A percentile compares a stretch with the other conserved stretches of the same genome.
These are phyloP conservation scores for Erigeron philadelphicus DNA, from an alignment of 140 eudicot genomes.

Conservation along the genomic window DNA sequence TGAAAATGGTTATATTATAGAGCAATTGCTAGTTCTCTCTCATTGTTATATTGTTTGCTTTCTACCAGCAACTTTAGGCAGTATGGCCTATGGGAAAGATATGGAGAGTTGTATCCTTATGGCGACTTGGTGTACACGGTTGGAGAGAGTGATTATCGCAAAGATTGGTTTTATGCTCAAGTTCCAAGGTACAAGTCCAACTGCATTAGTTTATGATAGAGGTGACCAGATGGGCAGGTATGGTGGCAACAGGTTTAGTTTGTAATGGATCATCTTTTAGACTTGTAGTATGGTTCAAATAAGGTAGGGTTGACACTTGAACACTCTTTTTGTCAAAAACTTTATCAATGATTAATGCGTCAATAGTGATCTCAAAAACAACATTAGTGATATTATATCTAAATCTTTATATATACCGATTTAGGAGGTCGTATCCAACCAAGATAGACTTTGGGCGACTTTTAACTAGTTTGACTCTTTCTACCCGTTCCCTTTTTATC, in stretches of 20 bases:
- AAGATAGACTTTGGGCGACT: no score
- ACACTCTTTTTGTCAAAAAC: no score
- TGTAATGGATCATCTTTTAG: background rate
- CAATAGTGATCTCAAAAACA: background rate
- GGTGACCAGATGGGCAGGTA: background rate
- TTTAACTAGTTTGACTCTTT: no score
- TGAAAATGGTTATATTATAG: background rate
- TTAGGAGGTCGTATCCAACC: no score
- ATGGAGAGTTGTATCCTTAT: slow-evolving; percentile 47
- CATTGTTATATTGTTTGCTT: background rate
- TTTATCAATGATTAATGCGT: background rate
- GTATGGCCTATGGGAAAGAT: slow-evolving; percentile 60
- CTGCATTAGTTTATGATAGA: slow-evolving; percentile 1
- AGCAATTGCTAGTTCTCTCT: background rate
- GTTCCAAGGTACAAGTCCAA: slow-evolving; percentile 45
- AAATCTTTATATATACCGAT: no score
- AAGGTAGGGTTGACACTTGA: background rate
- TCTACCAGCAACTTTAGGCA: slow-evolving; percentile 52
- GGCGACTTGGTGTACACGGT: slow-evolving; percentile 49
- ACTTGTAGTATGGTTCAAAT: background rate
- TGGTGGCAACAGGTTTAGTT: background rate
- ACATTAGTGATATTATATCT: background rate
- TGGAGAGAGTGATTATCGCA: slow-evolving; percentile 48
- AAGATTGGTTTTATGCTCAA: slow-evolving; percentile 69
- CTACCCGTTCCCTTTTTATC: no score